Conservation (phyloP, 2,329 filamentous ascomycete species). For the Neurospora crassa region DNA sequence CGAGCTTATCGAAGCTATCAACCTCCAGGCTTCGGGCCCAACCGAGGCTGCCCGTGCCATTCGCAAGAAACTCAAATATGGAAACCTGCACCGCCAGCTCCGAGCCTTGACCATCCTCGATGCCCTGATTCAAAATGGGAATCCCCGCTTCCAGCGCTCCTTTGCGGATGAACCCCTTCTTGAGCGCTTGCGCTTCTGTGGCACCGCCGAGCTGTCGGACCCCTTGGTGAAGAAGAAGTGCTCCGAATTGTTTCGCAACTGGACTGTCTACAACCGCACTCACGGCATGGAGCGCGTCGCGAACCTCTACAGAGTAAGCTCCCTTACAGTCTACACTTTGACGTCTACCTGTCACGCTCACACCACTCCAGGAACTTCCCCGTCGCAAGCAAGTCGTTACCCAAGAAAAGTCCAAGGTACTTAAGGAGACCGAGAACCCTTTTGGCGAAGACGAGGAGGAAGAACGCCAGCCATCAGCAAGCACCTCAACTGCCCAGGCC, state of each 20-base stretch:
- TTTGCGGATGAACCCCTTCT: constrained; percentile 89
- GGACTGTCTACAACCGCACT: constrained; percentile 73
- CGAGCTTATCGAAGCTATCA: constrained; percentile 88
- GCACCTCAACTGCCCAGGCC: constrained; percentile 3
- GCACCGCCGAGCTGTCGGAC: constrained; percentile 76
- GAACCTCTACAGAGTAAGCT: constrained; percentile 57
- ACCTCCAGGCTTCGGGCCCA: constrained; percentile 77
- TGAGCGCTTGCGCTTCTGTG: constrained; percentile 81
- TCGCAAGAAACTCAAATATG: constrained; percentile 98
- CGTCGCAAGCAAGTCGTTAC: constrained; percentile 61
- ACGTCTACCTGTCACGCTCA: constrained; percentile 5
- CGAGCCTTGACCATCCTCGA: constrained; percentile 83
- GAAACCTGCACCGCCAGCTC: constrained; percentile 84
- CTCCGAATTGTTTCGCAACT: constrained; percentile 74
- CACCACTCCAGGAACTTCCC: constrained; percentile 42
- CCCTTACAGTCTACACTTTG: neutral
- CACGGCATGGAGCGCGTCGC: constrained; percentile 73
- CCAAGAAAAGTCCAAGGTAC: constrained; percentile 72
- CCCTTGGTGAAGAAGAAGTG: constrained; percentile 81
- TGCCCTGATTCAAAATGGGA: constrained; percentile 89
- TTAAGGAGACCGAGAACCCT: constrained; percentile 70
- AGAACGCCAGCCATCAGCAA: constrained; percentile 23
- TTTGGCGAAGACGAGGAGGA: constrained; percentile 59
- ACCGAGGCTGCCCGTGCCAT: constrained; percentile 84
- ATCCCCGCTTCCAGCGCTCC: constrained; percentile 71